Conservation (phyloP, 768 basidiomycete genomes). For the Fistulinella prunicolor region DNA sequence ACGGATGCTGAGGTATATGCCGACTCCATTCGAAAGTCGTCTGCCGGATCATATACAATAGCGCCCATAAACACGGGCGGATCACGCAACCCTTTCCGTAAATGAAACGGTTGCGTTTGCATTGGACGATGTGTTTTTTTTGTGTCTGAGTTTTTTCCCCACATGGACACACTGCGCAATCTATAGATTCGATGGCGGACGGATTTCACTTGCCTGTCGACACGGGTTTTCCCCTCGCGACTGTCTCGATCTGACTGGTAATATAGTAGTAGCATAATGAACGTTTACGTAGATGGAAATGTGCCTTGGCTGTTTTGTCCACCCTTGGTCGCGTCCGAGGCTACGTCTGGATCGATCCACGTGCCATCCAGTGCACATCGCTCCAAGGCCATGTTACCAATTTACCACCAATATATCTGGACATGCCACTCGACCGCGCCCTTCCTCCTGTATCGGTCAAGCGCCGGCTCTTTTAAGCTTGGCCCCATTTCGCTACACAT, state of each 20-base stretch:
- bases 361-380: conserved; percentile 11
- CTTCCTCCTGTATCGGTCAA: conserved; percentile 24
- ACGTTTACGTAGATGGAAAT: conserved; percentile 14
- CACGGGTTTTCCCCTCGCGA: conserved; percentile 12
- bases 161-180: conserved; percentile 25
- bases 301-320: conserved; percentile 5
- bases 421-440: conserved; percentile 3
- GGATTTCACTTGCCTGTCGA: conserved; percentile 4
- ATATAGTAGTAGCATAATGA: conserved; percentile 10
- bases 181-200: too few species aligned
- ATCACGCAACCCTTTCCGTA: conserved; percentile 54
- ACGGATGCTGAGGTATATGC: conserved; percentile 66
- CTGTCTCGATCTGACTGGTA: conserved; percentile 7
- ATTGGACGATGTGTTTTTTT: conserved; percentile 8
- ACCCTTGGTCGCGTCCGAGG: conserved; percentile 10
- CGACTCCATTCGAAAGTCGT: conserved; percentile 40
- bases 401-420: conserved; percentile 22
- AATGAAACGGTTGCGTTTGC: conserved; percentile 27
- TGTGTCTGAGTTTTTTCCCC: conserved; percentile 15
- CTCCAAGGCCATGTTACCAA: conserved; percentile 4
- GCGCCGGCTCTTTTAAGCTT: conserved; percentile 31
- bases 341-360: conserved; percentile 17
- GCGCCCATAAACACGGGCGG: conserved; percentile 43
- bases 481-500: not conserved
- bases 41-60: conserved; percentile 42